phyloP scores from a whole-genome alignment of 2,329 filamentous ascomycete genomes.

The Trichoderma sp. region DNA sequence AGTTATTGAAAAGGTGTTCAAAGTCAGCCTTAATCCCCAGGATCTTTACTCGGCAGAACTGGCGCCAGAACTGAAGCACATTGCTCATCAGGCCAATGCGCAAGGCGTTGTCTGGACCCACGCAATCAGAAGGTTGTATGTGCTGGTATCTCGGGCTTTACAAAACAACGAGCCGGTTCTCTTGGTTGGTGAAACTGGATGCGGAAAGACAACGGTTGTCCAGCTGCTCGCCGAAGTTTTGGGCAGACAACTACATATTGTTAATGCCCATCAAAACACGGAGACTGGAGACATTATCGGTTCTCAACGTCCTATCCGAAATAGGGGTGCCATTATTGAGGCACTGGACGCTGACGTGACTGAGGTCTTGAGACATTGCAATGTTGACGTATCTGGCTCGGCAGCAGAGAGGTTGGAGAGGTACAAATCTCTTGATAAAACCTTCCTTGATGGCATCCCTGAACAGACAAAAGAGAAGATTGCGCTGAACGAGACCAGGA shows the following conservation, averaged over 20 bases:
- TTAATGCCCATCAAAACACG: constrained; percentile 97
- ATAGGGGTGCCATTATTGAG: constrained; percentile 70
- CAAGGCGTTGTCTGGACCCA: constrained; percentile 87
- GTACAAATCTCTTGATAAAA: constrained; percentile 50
- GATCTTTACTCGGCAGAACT: constrained; percentile 65
- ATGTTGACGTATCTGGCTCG: constrained; percentile 39
- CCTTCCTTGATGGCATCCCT: constrained; percentile 50
- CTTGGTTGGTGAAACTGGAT: constrained; percentile 93
- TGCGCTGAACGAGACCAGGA: constrained; percentile 52
- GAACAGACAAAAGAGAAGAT: constrained; percentile 47
- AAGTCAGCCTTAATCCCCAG: constrained; percentile 72
- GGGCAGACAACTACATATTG: constrained; percentile 72
- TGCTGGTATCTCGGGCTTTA: constrained; percentile 82
- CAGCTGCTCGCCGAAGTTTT: constrained; percentile 85
- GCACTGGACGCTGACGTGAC: constrained; percentile 61
- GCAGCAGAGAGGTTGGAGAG: constrained; percentile 55
- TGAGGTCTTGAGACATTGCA: constrained; percentile 41
- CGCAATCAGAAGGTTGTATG: constrained; percentile 87
- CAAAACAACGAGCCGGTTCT: constrained; percentile 90
- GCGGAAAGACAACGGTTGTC: constrained; percentile 95
- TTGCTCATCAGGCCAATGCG: constrained; percentile 45
- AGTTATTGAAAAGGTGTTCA: constrained; percentile 88
- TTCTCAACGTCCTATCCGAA: constrained; percentile 86
- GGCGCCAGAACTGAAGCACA: constrained; percentile 54
- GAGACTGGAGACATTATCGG: constrained; percentile 97